Base-by-base conservation (phyloP, 1,139 yeast genomes). In the Yamadazyma membranifaciens region DNA sequence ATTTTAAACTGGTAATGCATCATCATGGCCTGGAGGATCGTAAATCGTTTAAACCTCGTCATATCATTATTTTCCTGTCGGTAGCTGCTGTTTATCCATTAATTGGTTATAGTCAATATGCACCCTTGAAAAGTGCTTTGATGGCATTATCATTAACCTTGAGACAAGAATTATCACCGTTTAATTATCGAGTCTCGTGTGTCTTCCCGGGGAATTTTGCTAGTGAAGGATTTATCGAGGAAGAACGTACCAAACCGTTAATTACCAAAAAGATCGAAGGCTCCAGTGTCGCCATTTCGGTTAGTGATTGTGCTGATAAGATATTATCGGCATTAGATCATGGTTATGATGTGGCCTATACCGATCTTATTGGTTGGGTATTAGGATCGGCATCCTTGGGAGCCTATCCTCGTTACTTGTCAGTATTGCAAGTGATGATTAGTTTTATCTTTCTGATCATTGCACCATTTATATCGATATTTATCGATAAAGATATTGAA, bases 21-120 rank as follows among this genome's bases (percentile, higher is more conserved):
- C n/a, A n/a, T n/a, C n/a, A n/a, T n/a, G n/a, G n/a, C 24, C 33
- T 58, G 34, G 44, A 42, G 2, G 38, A 42, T 2, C 39, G 47
- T 26, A 36, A 43, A 14, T 22, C 35, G 14, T 52, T 50, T 45
- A 66, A 65, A 47, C 50, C 45, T 12, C 68, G 91, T 38, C 91
- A 87, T 52, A 62, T 94, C 6, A 73, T 92, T 4, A 69, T 87
- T 32, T 81, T 89, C 52, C 85, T 96, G 0, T 87, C 96, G 1
- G 85, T 83, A 6, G 81, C 84, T 3, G 88, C 95, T 2, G 80
- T 84, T 51, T 91, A 80, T 65, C 88, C 97, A 3, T 83, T 92
- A 55, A 86, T 89, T 37, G 99, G 99, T 0, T 94, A 94, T 59
- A 72, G 81, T 0, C 92, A 88, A 52, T 94, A 94, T 57, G 92